Evolutionary conservation across 2,329 filamentous ascomycete genomes (phyloP).

Genomic region (Hypomyces rosellus): DNA sequence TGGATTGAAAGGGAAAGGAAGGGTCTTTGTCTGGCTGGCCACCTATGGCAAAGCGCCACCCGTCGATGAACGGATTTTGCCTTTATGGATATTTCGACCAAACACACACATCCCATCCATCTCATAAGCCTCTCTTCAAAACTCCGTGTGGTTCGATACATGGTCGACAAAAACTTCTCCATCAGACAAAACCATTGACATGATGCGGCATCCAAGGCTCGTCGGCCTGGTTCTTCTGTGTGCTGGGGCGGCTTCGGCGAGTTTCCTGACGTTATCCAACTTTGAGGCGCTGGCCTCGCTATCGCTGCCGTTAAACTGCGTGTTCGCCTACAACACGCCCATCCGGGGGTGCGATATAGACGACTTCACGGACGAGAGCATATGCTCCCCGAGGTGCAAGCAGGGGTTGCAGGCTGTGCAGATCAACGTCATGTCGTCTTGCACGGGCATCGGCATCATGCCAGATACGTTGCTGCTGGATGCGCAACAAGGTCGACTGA

Average conservation of each 20-base stretch:
- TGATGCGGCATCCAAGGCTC: background rate
- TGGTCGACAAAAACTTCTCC: too few species aligned
- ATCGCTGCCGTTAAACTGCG: slow-evolving; percentile 32
- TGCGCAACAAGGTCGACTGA: slow-evolving; percentile 30
- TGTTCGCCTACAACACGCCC: slow-evolving; percentile 35
- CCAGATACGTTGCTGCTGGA: slow-evolving; percentile 30
- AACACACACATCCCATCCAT: too few species aligned
- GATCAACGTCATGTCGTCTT: slow-evolving; percentile 22
- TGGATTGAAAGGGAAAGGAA: background rate
- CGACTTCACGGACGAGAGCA: slow-evolving; percentile 29
- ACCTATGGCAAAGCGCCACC: background rate
- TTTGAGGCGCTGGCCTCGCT: slow-evolving; percentile 35
- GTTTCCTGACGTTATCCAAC: slow-evolving; percentile 29
- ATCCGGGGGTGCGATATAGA: slow-evolving; percentile 30
- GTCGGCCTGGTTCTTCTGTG: slow-evolving; percentile 12
- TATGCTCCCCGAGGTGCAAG: slow-evolving; percentile 34
- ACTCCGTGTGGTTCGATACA: too few species aligned
- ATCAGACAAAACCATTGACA: too few species aligned
- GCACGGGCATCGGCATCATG: slow-evolving; percentile 18
- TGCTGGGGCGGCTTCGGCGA: slow-evolving; percentile 18
- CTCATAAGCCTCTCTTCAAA: too few species aligned
- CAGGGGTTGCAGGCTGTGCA: slow-evolving; percentile 23
- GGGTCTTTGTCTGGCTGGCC: background rate
- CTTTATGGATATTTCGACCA: too few species aligned
- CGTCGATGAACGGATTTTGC: background rate